Percentiles rank a stretch among this genome's conserved stretches.
Conservation (phyloP, 2,329 filamentous ascomycete genomes). For the Nemania sp. region DNA sequence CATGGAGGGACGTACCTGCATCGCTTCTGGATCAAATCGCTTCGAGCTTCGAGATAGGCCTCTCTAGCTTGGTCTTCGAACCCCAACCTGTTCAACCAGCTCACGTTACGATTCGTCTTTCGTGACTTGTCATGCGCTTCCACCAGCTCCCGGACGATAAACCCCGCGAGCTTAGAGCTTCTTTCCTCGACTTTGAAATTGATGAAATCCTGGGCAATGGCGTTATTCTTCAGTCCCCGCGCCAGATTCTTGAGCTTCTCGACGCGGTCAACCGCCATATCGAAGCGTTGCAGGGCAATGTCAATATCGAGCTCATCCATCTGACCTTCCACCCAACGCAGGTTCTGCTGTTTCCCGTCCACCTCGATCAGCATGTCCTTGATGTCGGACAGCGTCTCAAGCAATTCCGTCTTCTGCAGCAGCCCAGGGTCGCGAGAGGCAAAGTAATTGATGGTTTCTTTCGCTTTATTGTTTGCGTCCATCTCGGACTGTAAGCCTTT, state of each 20-base stretch:
- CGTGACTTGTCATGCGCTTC: slow-evolving; percentile 76
- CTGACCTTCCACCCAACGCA: slow-evolving; percentile 93
- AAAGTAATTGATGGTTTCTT: slow-evolving; percentile 85
- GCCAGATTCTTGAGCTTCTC: slow-evolving; percentile 84
- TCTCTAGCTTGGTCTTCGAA: slow-evolving; percentile 90
- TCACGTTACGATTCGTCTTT: slow-evolving; percentile 79
- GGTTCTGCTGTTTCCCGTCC: slow-evolving; percentile 93
- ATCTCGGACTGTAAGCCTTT: slow-evolving; percentile 85
- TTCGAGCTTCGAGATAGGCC: slow-evolving; percentile 80
- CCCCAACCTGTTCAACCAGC: slow-evolving; percentile 83
- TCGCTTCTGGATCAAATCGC: slow-evolving; percentile 77
- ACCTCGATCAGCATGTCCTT: slow-evolving; percentile 93
- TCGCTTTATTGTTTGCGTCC: slow-evolving; percentile 81
- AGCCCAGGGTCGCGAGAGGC: slow-evolving; percentile 77
- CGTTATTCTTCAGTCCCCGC: slow-evolving; percentile 80
- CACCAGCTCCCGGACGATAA: slow-evolving; percentile 77
- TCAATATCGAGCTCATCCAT: slow-evolving; percentile 97
- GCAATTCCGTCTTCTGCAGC: slow-evolving; percentile 76
- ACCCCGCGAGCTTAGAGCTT: slow-evolving; percentile 73
- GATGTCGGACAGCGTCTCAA: slow-evolving; percentile 77
- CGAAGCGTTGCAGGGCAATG: slow-evolving; percentile 87
- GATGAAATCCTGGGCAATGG: slow-evolving; percentile 88
- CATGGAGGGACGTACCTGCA: slow-evolving; percentile 65
- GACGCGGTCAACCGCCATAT: slow-evolving; percentile 79
- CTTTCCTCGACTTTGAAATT: slow-evolving; percentile 88